Evolutionary conservation across 495 filamentous ascomycete genomes (phyloP), one percentile per base, ranked within the genome.

Genomic region (Pyrenopolyporus hunteri): DNA sequence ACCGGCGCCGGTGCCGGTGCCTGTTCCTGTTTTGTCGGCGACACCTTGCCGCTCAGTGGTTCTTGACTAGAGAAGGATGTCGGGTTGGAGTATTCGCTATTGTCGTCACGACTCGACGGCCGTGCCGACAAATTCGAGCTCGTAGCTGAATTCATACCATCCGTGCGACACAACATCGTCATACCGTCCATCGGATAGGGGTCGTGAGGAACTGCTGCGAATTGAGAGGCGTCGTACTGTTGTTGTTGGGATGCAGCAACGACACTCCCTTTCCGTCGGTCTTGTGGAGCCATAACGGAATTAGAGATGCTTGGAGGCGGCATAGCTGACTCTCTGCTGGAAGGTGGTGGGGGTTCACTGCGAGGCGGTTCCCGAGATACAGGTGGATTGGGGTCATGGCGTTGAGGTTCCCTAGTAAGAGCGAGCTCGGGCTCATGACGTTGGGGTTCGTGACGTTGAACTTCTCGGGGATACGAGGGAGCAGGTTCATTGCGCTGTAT

Each of bases 111-210:
- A 69, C 93, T 97, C 19, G 89, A 88, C 45, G 93, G 92, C 37
- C 93, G 82, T 26, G 79, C 87, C 65, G 81, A 75, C 23, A 89
- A 80, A 57, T 83, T 87, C 26, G 89, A 91, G 73, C 89, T 93
- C 46, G 87, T 85, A 36, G 95, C 93, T 16, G 92, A 96, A 36
- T 89, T 71, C 59, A 67, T 54, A 17, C 69, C 69, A 35, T 71
- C 91, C 19, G 89, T 87, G 55, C 94, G 86, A 74, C 95, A 98
- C 62, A 97, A 90, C 89, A 98, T 96, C 1, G 94, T 98, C 95
- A 98, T 98, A 26, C 94, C 95, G 71, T 99, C 94, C 66, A 90
- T 85, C 3, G 93, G 94, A 69, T 96, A 97, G 14, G 92, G 90
- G 63, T 98, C 96, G 69, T 97, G 92, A 28, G 93, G 93, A 11